These are phyloP conservation scores for Pouteria glomerata DNA, from an alignment of 148 eudicot genomes.

Conservation along the genomic window DNA sequence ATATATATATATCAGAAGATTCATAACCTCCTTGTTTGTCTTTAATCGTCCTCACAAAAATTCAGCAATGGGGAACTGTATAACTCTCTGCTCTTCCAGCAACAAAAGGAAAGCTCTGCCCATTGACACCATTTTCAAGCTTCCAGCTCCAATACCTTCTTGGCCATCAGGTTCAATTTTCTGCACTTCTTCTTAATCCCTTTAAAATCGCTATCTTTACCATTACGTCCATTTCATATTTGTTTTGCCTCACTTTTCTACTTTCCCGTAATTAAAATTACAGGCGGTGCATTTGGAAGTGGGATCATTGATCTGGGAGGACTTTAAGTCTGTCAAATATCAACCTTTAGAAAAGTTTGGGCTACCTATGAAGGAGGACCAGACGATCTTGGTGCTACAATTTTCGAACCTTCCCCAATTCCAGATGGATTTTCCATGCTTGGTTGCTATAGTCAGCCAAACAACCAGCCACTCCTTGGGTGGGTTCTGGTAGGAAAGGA, in stretches of 20 bases:
- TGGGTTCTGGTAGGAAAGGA: slow-evolving; percentile 31
- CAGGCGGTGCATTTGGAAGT: slow-evolving; percentile 24
- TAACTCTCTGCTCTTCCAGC: background rate
- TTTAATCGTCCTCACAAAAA: background rate
- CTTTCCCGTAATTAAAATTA: background rate
- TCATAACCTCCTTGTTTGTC: background rate
- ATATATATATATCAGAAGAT: background rate
- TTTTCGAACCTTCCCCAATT: slow-evolving; percentile 21
- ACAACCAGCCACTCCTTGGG: slow-evolving; percentile 23
- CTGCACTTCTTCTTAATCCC: background rate
- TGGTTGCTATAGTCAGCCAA: slow-evolving; percentile 26
- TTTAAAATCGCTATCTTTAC: background rate
- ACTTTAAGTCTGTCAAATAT: slow-evolving; percentile 17
- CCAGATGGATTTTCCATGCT: slow-evolving; percentile 30
- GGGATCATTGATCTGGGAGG: slow-evolving; percentile 30
- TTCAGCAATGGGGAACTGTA: slow-evolving; percentile 25
- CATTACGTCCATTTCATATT: background rate
- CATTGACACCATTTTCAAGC: slow-evolving; percentile 24
- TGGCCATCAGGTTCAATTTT: slow-evolving; percentile 29
- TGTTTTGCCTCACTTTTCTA: background rate
- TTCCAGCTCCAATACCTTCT: slow-evolving; percentile 27
- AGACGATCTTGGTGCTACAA: slow-evolving; percentile 21
- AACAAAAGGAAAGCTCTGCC: slow-evolving; percentile 14
- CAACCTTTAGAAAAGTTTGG: slow-evolving; percentile 25
- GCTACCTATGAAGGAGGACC: slow-evolving; percentile 25